These are phyloP conservation scores for Lentinula guzmanii DNA, from an alignment of 768 basidiomycete species.

Conservation along the genomic window DNA sequence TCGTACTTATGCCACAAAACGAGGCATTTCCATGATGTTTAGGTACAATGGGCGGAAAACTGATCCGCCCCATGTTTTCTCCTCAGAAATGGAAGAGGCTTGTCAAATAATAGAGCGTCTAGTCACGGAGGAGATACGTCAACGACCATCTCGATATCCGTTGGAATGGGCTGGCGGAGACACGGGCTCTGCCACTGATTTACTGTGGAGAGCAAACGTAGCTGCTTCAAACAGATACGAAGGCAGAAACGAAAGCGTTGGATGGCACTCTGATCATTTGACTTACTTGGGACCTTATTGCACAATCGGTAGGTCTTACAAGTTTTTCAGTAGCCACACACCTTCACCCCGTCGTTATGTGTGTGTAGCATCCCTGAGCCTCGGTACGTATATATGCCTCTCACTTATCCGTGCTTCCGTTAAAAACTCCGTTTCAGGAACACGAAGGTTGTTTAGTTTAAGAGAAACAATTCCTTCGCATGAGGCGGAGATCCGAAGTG, in stretches of 20 bases:
- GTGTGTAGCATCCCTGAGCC: slow-evolving; percentile 59
- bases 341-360: not conserved
- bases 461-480: slow-evolving; percentile 71
- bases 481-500: slow-evolving; percentile 47
- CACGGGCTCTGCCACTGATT: slow-evolving; percentile 11
- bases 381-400: slow-evolving; percentile 39
- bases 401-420: not conserved
- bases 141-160: slow-evolving; percentile 45
- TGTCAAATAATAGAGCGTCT: slow-evolving; percentile 62
- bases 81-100: slow-evolving; percentile 71
- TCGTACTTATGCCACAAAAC: too few species aligned
- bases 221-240: slow-evolving; percentile 83
- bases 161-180: slow-evolving; percentile 55
- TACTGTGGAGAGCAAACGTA: slow-evolving; percentile 72
- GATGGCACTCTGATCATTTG: slow-evolving; percentile 76
- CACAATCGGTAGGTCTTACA: slow-evolving; percentile 42
- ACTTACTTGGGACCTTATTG: slow-evolving; percentile 81
- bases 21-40: not conserved
- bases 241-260: slow-evolving; percentile 77
- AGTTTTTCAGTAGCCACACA: not conserved
- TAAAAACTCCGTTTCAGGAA: slow-evolving; percentile 35
- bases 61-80: slow-evolving; percentile 50
- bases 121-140: slow-evolving; percentile 66
- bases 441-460: slow-evolving; percentile 63
- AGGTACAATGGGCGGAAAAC: slow-evolving; percentile 80